Evolutionary conservation across 805 yeast genomes (phyloP).

Genomic region (Starmerella etchellsii): DNA sequence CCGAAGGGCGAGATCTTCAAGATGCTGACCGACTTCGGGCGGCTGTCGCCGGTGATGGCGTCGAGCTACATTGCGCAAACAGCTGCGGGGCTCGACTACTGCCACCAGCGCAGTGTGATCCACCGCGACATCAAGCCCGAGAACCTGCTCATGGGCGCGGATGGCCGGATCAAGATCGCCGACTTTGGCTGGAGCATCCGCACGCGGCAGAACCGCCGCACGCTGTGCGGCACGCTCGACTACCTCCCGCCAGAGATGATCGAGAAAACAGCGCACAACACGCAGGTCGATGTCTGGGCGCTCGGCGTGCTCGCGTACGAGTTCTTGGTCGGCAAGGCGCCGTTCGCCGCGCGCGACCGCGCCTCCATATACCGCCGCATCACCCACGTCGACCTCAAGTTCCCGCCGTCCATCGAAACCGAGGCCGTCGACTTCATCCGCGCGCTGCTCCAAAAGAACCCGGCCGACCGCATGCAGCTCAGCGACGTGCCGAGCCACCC

Average conservation of each 20-base stretch:
- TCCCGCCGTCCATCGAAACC: conserved; percentile 55
- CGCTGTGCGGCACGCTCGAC: conserved; percentile 91
- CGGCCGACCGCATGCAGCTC: conserved; percentile 50
- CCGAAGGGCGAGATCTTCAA: conserved; percentile 79
- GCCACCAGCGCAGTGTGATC: conserved; percentile 68
- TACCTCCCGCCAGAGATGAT: conserved; percentile 94
- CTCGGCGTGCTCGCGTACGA: conserved; percentile 80
- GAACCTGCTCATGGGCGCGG: conserved; percentile 64
- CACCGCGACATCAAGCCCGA: conserved; percentile 95
- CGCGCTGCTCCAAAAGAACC: conserved; percentile 51
- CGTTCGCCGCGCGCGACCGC: conserved; percentile 73
- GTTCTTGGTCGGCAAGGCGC: conserved; percentile 76
- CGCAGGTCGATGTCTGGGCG: conserved; percentile 82
- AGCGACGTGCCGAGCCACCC: conserved; percentile 60
- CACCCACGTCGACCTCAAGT: conserved; percentile 56
- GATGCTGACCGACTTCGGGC: conserved; percentile 40
- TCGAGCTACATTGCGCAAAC: conserved; percentile 68
- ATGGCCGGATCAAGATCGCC: conserved; percentile 58
- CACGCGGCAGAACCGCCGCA: conserved; percentile 47
- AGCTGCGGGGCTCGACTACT: conserved; percentile 61
- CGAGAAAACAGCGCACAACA: conserved; percentile 65
- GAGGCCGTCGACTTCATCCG: conserved; percentile 70
- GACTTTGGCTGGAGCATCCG: conserved; percentile 96
- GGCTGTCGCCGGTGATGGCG: conserved; percentile 63
- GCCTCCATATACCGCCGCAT: conserved; percentile 65